phyloP scores from a whole-genome alignment of 2,329 filamentous ascomycete genomes.

The Apiospora phragmitis region DNA sequence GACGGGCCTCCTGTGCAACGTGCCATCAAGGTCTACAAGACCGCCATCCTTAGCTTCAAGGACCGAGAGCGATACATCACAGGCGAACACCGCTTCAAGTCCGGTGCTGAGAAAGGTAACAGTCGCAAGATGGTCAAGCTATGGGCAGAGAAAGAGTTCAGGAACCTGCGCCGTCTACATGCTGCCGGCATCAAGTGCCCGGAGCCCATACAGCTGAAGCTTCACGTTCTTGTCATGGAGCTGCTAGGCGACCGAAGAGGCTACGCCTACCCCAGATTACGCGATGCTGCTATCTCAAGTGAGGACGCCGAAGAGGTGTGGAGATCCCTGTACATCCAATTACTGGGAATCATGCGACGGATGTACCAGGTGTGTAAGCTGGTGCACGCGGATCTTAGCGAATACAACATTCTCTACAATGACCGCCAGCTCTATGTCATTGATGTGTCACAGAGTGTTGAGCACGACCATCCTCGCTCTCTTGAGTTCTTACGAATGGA shows the following conservation, averaged over 20 bases:
- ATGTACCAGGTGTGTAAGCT: conserved; percentile 92
- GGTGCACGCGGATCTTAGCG: conserved; percentile 94
- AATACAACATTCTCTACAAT: conserved; percentile 97
- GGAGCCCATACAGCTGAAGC: conserved; percentile 82
- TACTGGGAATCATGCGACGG: conserved; percentile 84
- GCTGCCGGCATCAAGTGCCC: conserved; percentile 85
- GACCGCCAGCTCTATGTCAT: conserved; percentile 84
- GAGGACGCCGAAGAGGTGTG: conserved; percentile 72
- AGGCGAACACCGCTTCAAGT: conserved; percentile 88
- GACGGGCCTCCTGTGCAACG: conserved; percentile 64
- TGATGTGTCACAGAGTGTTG: conserved; percentile 95
- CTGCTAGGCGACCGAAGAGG: conserved; percentile 89
- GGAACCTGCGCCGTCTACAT: conserved; percentile 85
- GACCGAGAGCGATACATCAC: conserved; percentile 95
- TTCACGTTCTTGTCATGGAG: conserved; percentile 94
- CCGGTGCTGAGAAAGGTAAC: conserved; percentile 90
- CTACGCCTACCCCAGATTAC: conserved; percentile 82
- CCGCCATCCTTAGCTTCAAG: conserved; percentile 95
- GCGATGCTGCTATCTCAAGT: conserved; percentile 75
- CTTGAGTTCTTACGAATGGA: conserved; percentile 97
- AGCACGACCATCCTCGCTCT: conserved; percentile 91
- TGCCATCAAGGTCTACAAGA: conserved; percentile 99
- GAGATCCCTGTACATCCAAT: conserved; percentile 76
- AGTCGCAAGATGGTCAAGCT: conserved; percentile 97
- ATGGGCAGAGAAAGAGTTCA: conserved; percentile 98